Conservation (phyloP, 441 rosid genomes). For the Mallotus japonicus region DNA sequence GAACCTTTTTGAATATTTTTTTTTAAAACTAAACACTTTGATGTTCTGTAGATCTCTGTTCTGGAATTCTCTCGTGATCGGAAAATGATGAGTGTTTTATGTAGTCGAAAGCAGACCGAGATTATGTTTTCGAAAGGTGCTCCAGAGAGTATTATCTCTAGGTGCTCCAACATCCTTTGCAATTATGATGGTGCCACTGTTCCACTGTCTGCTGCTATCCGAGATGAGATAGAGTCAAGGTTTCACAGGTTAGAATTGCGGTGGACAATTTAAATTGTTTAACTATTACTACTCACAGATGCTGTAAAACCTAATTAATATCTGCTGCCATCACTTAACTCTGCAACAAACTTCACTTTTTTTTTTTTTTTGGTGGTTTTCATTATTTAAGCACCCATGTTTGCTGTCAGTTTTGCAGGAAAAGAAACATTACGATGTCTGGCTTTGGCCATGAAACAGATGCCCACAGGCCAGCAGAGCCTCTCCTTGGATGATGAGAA, state of each 20-base stretch:
- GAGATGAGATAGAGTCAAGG: slow-evolving; percentile 80
- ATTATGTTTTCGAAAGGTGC: slow-evolving; percentile 97
- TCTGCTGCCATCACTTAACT: slow-evolving; percentile 16
- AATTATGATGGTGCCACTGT: slow-evolving; percentile 75
- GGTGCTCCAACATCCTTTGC: slow-evolving; percentile 84
- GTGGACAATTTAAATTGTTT: background rate
- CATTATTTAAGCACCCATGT: slow-evolving; percentile 26
- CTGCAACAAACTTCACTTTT: background rate
- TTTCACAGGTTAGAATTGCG: slow-evolving; percentile 64
- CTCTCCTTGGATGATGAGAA: slow-evolving; percentile 83
- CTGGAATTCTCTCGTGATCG: slow-evolving; percentile 98
- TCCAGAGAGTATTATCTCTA: slow-evolving; percentile 88
- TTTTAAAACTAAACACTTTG: slow-evolving; percentile 15
- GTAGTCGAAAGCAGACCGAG: slow-evolving; percentile 68
- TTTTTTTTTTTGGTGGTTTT: slow-evolving; percentile 5
- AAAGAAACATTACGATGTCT: slow-evolving; percentile 93
- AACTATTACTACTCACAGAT: background rate
- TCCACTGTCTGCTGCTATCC: slow-evolving; percentile 67
- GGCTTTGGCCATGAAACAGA: slow-evolving; percentile 83
- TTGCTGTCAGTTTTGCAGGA: slow-evolving; percentile 78
- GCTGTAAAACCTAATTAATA: background rate
- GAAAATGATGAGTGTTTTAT: slow-evolving; percentile 96
- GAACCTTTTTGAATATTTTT: slow-evolving; percentile 8
- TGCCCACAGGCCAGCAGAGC: slow-evolving; percentile 72
- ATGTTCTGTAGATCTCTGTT: slow-evolving; percentile 63